Evolutionary conservation across 768 basidiomycete species (phyloP).

Genomic region (Floccularia luteovirens): DNA sequence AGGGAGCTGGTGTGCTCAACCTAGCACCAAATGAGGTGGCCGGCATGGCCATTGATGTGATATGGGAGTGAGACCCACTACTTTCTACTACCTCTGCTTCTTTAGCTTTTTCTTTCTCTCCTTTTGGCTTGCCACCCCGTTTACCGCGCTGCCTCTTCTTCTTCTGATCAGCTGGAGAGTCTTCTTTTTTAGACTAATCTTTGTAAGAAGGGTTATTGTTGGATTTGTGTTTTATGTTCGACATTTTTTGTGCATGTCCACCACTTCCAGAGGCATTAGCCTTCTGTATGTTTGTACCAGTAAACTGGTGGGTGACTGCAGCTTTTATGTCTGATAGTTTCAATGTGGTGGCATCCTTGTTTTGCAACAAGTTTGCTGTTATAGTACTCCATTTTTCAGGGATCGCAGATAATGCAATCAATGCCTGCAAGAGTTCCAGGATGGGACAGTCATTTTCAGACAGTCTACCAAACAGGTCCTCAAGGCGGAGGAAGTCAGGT

Average conservation of each 20-base stretch:
- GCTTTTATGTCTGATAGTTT: neutral
- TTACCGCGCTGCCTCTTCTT: neutral
- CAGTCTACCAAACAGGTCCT: neutral
- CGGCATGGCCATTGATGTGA: neutral
- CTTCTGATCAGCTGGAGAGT: neutral
- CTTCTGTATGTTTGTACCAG: neutral
- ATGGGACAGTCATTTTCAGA: neutral
- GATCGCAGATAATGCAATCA: neutral
- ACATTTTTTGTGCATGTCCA: neutral
- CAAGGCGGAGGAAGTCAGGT: neutral
- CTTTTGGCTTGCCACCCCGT: neutral
- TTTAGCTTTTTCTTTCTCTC: neutral
- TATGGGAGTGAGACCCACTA: neutral
- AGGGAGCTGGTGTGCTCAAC: neutral
- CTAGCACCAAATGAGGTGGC: neutral
- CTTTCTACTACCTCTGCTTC: neutral
- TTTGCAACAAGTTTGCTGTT: neutral
- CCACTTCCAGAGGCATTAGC: neutral
- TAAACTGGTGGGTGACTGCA: neutral
- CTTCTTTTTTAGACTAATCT: neutral
- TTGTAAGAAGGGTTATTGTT: neutral
- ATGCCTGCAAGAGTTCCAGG: neutral
- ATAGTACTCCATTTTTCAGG: neutral
- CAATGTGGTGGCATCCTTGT: neutral
- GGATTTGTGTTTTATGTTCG: neutral